Evolutionary conservation across 768 basidiomycete species (phyloP).

Genomic region (Pleurotus platypus): DNA sequence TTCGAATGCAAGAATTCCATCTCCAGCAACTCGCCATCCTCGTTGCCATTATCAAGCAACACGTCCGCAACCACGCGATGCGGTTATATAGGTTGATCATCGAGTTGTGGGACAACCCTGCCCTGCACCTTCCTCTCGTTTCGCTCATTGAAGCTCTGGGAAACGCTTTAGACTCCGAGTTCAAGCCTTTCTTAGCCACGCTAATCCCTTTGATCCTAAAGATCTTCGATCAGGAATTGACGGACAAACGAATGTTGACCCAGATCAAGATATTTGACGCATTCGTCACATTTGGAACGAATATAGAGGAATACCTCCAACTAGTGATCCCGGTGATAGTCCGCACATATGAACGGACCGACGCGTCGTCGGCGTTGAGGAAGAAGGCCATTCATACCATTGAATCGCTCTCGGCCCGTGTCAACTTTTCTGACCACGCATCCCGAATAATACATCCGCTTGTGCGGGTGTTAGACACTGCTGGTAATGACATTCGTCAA

Average conservation of each 20-base stretch:
- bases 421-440: conserved; percentile 97
- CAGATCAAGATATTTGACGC: conserved; percentile 94
- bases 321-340: conserved; percentile 95
- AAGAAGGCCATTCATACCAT: conserved; percentile 91
- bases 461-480: conserved; percentile 74
- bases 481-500: conserved; percentile 75
- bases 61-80: conserved; percentile 87
- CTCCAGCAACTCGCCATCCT: conserved; percentile 94
- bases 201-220: conserved; percentile 87
- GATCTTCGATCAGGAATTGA: conserved; percentile 85
- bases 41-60: conserved; percentile 95
- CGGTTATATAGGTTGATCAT: conserved; percentile 83
- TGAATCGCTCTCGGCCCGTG: conserved; percentile 83
- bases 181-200: conserved; percentile 91
- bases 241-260: conserved; percentile 71
- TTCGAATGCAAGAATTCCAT: conserved; percentile 88
- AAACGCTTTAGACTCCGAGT: conserved; percentile 92
- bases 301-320: conserved; percentile 97
- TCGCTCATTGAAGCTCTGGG: conserved; percentile 90
- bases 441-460: conserved; percentile 96
- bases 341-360: conserved; percentile 81
- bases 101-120: conserved; percentile 84
- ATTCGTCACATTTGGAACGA: conserved; percentile 91
- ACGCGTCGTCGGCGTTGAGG: conserved; percentile 69
- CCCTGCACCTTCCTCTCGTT: conserved; percentile 88